Evolutionary conservation across 768 basidiomycete species (phyloP).

Genomic region (Pisolithus sp.): DNA sequence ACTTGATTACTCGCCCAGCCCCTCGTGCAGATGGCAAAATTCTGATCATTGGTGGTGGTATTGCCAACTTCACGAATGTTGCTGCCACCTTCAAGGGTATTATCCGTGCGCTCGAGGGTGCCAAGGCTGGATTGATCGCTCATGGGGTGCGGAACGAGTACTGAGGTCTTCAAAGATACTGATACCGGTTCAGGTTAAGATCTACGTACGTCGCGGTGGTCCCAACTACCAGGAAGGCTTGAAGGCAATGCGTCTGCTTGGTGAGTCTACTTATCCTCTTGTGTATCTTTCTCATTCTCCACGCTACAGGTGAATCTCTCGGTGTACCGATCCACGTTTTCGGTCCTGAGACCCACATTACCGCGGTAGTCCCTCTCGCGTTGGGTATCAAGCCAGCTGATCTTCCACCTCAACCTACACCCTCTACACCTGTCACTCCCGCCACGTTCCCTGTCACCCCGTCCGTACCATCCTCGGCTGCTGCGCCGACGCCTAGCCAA

Average conservation of each 20-base stretch:
- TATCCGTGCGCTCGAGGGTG: slow-evolving; percentile 93
- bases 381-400: slow-evolving; percentile 56
- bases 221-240: slow-evolving; percentile 99
- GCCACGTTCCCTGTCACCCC: slow-evolving; percentile 17
- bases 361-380: slow-evolving; percentile 97
- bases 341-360: slow-evolving; percentile 98
- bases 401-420: slow-evolving; percentile 29
- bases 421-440: slow-evolving; percentile 42
- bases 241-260: slow-evolving; percentile 97
- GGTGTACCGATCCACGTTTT: slow-evolving; percentile 96
- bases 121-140: slow-evolving; percentile 74
- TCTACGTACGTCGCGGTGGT: slow-evolving; percentile 96
- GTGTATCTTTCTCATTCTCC: not conserved
- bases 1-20: slow-evolving; percentile 88
- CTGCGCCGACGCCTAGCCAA: slow-evolving; percentile 34
- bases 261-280: slow-evolving; percentile 11
- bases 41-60: slow-evolving; percentile 99
- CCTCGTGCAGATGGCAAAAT: slow-evolving; percentile 88
- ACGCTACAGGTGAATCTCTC: slow-evolving; percentile 63
- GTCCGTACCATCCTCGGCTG: slow-evolving; percentile 4
- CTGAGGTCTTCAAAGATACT: not conserved
- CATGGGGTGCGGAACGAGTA: slow-evolving; percentile 15
- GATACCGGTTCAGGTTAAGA: slow-evolving; percentile 55
- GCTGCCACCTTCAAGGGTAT: slow-evolving; percentile 99
- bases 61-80: slow-evolving; percentile 99